These are phyloP conservation scores for Coniochaeta pulveracea DNA, from an alignment of 2,329 filamentous ascomycete species.

Conservation along the genomic window DNA sequence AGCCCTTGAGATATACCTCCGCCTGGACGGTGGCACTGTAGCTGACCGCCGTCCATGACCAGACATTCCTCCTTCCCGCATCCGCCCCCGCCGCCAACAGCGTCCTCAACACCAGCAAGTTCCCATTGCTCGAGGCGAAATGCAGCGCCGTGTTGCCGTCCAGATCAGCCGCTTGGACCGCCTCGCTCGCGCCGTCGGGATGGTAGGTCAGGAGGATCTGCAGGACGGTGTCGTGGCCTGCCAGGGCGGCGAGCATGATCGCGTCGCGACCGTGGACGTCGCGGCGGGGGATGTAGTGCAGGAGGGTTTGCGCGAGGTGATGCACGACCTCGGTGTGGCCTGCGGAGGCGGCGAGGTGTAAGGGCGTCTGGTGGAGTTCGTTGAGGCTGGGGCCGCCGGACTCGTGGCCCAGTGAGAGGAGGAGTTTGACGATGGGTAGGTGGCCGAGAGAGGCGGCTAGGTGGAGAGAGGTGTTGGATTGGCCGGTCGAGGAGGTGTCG, in stretches of 20 bases:
- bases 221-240: constrained; percentile 52
- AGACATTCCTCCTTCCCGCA: constrained; percentile 58
- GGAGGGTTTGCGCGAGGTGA: constrained; percentile 54
- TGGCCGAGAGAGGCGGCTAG: constrained; percentile 66
- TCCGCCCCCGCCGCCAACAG: constrained; percentile 71
- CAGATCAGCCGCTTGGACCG: constrained; percentile 48
- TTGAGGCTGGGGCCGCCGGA: constrained; percentile 60
- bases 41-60: constrained; percentile 72
- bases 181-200: constrained; percentile 38
- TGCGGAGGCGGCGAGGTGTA: constrained; percentile 63
- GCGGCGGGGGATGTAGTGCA: constrained; percentile 48
- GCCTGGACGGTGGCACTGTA: constrained; percentile 76
- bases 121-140: constrained; percentile 74
- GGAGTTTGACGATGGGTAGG: constrained; percentile 54
- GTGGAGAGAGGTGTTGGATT: constrained; percentile 77
- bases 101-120: constrained; percentile 65
- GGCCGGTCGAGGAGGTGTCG: constrained; percentile 53
- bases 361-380: constrained; percentile 66
- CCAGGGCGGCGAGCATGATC: constrained; percentile 52
- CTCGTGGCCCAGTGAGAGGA: constrained; percentile 69
- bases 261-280: constrained; percentile 63
- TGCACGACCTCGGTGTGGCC: constrained; percentile 67
- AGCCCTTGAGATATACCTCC: constrained; percentile 71
- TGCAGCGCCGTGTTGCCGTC: constrained; percentile 82
- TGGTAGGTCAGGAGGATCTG: constrained; percentile 53